A percentile compares a stretch with the other conserved stretches of the same genome.
Conservation (phyloP, 331 rosid species). For the Malus hybrid region DNA sequence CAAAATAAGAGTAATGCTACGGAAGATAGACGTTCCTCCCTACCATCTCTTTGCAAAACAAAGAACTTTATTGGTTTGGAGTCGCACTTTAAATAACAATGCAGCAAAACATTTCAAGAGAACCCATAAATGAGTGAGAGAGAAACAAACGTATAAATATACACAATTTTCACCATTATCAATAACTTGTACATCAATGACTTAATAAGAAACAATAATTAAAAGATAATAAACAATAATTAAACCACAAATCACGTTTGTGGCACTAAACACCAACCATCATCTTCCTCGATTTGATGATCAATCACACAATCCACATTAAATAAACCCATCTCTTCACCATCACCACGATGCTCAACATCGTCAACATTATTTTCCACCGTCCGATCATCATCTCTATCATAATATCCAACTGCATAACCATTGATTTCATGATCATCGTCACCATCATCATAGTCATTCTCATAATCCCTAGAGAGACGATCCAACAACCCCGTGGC, state of each 20-base stretch:
- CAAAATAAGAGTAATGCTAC: too few species aligned
- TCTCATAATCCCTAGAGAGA: not conserved
- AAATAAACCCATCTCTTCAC: conserved; percentile 19
- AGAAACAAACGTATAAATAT: too few species aligned
- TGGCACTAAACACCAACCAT: conserved; percentile 52
- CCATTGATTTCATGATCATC: not conserved
- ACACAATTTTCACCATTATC: not conserved
- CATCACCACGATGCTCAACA: not conserved
- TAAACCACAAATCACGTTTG: conserved; percentile 1
- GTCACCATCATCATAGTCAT: not conserved
- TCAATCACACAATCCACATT: conserved; percentile 24
- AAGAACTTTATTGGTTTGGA: too few species aligned
- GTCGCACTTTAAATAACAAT: too few species aligned
- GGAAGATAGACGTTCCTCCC: too few species aligned
- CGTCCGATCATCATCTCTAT: not conserved
- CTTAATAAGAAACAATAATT: not conserved
- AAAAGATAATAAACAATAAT: not conserved
- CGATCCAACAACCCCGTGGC: conserved; percentile 36
- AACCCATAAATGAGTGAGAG: too few species aligned
- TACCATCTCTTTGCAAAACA: too few species aligned
- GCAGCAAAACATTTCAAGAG: too few species aligned
- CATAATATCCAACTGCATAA: not conserved
- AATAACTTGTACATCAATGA: not conserved
- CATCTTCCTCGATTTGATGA: conserved; percentile 35
- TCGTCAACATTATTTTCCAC: not conserved